Evolutionary conservation across 140 eudicot species (phyloP).

Genomic region (Cichorium intybus): DNA sequence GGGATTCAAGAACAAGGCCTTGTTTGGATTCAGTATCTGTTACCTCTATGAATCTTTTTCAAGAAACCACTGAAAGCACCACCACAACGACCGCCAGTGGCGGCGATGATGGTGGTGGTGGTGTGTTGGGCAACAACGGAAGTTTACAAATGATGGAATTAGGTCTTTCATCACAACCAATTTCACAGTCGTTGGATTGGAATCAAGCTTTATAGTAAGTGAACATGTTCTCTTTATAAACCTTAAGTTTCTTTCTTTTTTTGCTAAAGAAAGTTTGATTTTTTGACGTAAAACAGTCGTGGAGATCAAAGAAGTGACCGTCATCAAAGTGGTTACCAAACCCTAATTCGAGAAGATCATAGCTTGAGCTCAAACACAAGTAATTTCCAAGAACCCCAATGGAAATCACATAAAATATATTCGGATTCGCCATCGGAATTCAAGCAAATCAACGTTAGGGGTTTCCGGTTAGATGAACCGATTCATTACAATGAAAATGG

Average conservation of each 20-base stretch:
- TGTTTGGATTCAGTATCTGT: conserved; percentile 49
- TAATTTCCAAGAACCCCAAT: conserved; percentile 44
- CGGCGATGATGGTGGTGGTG: conserved; percentile 1
- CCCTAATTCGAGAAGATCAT: conserved; percentile 60
- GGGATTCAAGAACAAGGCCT: conserved; percentile 62
- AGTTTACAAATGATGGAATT: conserved; percentile 73
- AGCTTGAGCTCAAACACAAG: conserved; percentile 46
- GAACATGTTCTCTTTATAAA: conserved; percentile 4
- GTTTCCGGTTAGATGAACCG: conserved; percentile 34
- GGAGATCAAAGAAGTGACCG: conserved; percentile 55
- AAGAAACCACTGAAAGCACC: conserved; percentile 34
- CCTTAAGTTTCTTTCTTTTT: conserved; percentile 23
- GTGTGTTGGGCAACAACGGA: conserved; percentile 26
- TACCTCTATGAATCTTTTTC: conserved; percentile 39
- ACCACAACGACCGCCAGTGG: conserved; percentile 29
- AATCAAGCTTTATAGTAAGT: conserved; percentile 72
- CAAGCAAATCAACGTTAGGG: conserved; percentile 36
- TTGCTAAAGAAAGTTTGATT: conserved; percentile 6
- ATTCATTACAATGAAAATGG: conserved; percentile 23
- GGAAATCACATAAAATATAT: conserved; percentile 50
- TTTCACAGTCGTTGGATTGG: conserved; percentile 62
- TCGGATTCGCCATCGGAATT: conserved; percentile 27
- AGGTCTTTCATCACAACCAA: conserved; percentile 70
- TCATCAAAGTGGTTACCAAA: conserved; percentile 52
- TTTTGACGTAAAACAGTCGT: conserved; percentile 26